Evolutionary conservation across 73 alveolate species (phyloP), one percentile per base, ranked within the genome.

Genomic region (Blepharisma stoltei): DNA sequence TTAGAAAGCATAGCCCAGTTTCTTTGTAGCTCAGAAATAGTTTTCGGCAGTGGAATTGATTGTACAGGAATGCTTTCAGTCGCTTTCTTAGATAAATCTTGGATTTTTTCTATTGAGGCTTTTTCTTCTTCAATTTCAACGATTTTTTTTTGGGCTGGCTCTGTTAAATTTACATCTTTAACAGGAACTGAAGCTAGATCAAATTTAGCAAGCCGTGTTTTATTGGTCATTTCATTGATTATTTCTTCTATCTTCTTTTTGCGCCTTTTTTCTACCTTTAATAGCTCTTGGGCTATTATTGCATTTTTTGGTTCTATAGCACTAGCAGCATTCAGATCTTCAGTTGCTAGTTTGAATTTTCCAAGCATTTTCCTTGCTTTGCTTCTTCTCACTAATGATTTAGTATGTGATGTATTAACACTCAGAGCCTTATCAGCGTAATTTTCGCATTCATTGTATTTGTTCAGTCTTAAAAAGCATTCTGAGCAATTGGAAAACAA

Each of bases 341-440:
- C 81, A 49, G 49, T 54, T 6, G 93, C 81, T 21, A 69, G 83
- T 55, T 81, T 86, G 37, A 71, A 80, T 55, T 43, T 76, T 18
- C 81, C 80, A 41, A 82, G 46, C 25, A 52, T 38, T 71, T 80
- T 82, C 52, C 67, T 43, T 9, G 93, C 87, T 27, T 78, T 82
- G 9, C 87, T 90, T 50, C 82, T 69, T 68, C 93, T 86, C 75
- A 70, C 32, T n/a, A 86, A 23, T 8, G 88, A 55, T 67, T 86
- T 86, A 7, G 82, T 23, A 54, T 86, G 93, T 5, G 60, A 43
- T 46, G 80, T 55, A 55, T 86, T 90, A 6, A 82, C 32, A 6
- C 20, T 48, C 41, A 86, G 83, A 43, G 93, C 93, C 7, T 18
- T 18, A 32, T 54, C 25, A 6, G 90, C 89, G 69, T 81, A 86